These are phyloP conservation scores for Gymnopilus junonius DNA, from an alignment of 768 basidiomycete genomes.

Conservation along the genomic window DNA sequence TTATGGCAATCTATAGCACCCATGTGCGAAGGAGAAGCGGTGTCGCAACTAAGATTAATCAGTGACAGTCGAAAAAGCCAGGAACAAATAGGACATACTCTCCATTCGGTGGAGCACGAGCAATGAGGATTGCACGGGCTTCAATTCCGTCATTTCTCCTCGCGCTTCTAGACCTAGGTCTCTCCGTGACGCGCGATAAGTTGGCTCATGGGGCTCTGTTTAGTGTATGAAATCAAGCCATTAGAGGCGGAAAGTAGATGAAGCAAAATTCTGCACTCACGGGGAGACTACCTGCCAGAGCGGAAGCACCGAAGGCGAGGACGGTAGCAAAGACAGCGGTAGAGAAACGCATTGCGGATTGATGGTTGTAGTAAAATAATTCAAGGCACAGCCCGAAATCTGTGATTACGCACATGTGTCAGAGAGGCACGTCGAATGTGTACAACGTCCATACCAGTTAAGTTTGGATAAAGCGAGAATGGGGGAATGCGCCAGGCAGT, in stretches of 20 bases:
- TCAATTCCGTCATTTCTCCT: conserved; percentile 5
- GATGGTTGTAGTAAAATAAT: neutral
- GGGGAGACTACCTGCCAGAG: neutral
- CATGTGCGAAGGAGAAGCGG: neutral
- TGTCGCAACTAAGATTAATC: neutral
- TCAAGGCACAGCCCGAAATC: conserved; percentile 5
- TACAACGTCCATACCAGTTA: neutral
- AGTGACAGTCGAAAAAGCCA: neutral
- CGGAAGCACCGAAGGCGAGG: neutral
- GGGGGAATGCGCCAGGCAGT: conserved; percentile 5
- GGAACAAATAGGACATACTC: neutral
- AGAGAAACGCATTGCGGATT: conserved; percentile 2
- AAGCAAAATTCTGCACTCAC: neutral
- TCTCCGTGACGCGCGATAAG: neutral
- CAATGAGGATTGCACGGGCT: neutral
- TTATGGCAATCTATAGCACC: neutral
- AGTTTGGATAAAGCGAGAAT: neutral
- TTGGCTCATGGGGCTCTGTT: neutral
- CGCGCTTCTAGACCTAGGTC: conserved; percentile 1
- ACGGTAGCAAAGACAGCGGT: neutral
- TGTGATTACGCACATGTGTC: neutral
- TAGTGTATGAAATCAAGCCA: no score
- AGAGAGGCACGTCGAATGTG: neutral
- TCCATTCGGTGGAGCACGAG: conserved; percentile 5
- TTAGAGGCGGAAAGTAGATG: neutral